phyloP scores from a whole-genome alignment of 2,329 filamentous ascomycete species.

The Diplocarpon mali region DNA sequence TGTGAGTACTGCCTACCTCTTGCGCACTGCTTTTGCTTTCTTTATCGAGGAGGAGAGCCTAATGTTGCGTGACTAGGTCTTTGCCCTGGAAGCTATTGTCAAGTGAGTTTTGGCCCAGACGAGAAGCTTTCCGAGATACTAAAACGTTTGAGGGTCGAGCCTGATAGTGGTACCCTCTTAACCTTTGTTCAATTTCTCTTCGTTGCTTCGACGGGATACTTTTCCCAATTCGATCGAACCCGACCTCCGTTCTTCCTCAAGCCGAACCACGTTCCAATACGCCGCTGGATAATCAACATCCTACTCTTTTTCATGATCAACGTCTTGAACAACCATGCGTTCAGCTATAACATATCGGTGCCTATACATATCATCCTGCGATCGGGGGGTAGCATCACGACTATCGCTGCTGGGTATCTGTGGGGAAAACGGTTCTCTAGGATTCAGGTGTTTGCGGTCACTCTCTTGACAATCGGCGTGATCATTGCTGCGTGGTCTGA shows the following conservation, averaged over 20 bases:
- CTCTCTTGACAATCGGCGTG: conserved; percentile 76
- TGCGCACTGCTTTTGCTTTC: not conserved
- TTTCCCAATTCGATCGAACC: conserved; percentile 60
- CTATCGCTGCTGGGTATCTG: conserved; percentile 80
- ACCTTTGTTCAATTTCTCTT: conserved; percentile 86
- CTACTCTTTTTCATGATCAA: conserved; percentile 88
- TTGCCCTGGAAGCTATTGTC: conserved; percentile 87
- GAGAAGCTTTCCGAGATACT: conserved; percentile 1
- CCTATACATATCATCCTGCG: conserved; percentile 94
- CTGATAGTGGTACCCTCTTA: conserved; percentile 75
- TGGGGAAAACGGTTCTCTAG: conserved; percentile 77
- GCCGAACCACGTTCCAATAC: conserved; percentile 69
- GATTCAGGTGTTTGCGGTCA: conserved; percentile 70
- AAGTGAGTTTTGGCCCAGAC: conserved; percentile 50
- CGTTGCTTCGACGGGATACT: conserved; percentile 66
- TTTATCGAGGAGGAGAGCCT: conserved; percentile 13
- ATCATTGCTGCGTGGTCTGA: conserved; percentile 85
- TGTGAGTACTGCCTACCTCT: conserved; percentile 39
- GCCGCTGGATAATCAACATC: conserved; percentile 81
- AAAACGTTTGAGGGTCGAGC: conserved; percentile 53
- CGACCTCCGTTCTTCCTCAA: conserved; percentile 62
- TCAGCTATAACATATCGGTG: conserved; percentile 92
- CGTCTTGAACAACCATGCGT: conserved; percentile 93
- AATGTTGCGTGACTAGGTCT: conserved; percentile 52
- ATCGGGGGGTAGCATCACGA: conserved; percentile 91